phyloP scores from a whole-genome alignment of 2,329 filamentous ascomycete species.

The Colletotrichum destructivum region DNA sequence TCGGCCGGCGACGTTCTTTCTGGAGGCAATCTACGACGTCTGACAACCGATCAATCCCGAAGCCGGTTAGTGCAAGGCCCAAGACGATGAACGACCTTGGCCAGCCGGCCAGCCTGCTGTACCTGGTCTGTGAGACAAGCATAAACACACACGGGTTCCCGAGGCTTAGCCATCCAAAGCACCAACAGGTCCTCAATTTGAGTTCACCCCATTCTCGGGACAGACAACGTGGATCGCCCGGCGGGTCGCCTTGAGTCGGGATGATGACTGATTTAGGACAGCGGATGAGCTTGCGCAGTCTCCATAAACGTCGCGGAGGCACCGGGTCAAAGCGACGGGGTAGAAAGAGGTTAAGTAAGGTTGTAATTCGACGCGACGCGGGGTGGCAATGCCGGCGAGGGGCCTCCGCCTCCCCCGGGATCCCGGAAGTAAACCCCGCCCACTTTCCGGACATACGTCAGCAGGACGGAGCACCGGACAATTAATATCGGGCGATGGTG shows the following conservation, averaged over 20 bases:
- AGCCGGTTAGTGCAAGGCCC: not conserved
- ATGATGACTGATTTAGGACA: not conserved
- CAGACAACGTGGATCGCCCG: not conserved
- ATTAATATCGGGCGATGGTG: slow-evolving; percentile 13
- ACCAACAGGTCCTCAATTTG: not conserved
- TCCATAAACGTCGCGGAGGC: not conserved
- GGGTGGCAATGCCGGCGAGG: slow-evolving; percentile 14
- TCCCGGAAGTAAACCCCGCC: slow-evolving; percentile 7
- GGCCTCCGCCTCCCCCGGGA: not conserved
- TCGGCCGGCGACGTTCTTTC: too few relatives aligned
- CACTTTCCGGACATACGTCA: slow-evolving; percentile 25
- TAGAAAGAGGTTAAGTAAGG: too few relatives aligned
- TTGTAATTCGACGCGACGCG: not conserved
- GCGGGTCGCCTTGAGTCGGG: not conserved
- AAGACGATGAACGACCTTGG: not conserved
- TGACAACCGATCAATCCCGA: not conserved
- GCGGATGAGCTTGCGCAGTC: not conserved
- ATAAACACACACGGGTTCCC: not conserved
- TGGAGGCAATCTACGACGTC: not conserved
- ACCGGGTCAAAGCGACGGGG: slow-evolving; percentile 17
- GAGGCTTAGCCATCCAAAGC: not conserved
- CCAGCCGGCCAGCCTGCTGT: not conserved
- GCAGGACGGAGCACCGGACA: slow-evolving; percentile 9
- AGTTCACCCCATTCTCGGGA: not conserved
- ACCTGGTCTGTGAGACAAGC: not conserved